A percentile compares a stretch with the other conserved stretches of the same genome.
These are phyloP conservation scores for Leccinum arenicola DNA, from an alignment of 768 basidiomycete species.

Conservation along the genomic window DNA sequence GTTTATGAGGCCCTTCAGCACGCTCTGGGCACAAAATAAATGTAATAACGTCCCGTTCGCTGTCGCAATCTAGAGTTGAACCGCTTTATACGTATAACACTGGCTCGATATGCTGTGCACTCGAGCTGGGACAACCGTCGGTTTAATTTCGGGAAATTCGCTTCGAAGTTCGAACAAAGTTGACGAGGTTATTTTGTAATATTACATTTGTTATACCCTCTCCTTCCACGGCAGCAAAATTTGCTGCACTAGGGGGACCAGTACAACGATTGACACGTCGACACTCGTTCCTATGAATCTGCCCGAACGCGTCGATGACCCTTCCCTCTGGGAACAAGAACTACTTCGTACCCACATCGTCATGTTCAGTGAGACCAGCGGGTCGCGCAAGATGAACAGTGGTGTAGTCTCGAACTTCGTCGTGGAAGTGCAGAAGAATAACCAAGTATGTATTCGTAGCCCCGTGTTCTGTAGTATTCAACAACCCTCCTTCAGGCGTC, in stretches of 20 bases:
- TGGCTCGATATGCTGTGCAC: not conserved
- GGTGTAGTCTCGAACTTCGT: conserved; percentile 2
- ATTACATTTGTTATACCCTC: not conserved
- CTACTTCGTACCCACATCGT: conserved; percentile 12
- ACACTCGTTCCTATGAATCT: conserved; percentile 15
- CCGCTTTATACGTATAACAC: not conserved
- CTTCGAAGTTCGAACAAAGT: not conserved
- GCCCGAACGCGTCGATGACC: conserved; percentile 15
- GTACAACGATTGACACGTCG: no score
- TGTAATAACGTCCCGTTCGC: conserved; percentile 4
- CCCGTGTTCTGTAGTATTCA: not conserved
- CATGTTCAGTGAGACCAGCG: not conserved
- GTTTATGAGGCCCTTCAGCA: conserved; percentile 95
- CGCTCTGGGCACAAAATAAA: conserved; percentile 58
- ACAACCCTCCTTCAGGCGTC: conserved; percentile 10
- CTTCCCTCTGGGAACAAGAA: conserved; percentile 21
- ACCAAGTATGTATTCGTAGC: conserved; percentile 13
- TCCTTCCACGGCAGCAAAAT: not conserved
- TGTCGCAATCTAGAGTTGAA: conserved; percentile 15
- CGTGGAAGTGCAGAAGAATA: conserved; percentile 8
- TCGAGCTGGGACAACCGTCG: not conserved
- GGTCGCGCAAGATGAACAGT: conserved; percentile 1
- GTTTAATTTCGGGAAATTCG: conserved; percentile 2
- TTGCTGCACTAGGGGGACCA: not conserved
- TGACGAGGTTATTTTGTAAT: not conserved